Evolutionary conservation across 139 green algal species (phyloP), one percentile per base, ranked within the genome.

Genomic region (Pseudopediastrum boryanum): DNA sequence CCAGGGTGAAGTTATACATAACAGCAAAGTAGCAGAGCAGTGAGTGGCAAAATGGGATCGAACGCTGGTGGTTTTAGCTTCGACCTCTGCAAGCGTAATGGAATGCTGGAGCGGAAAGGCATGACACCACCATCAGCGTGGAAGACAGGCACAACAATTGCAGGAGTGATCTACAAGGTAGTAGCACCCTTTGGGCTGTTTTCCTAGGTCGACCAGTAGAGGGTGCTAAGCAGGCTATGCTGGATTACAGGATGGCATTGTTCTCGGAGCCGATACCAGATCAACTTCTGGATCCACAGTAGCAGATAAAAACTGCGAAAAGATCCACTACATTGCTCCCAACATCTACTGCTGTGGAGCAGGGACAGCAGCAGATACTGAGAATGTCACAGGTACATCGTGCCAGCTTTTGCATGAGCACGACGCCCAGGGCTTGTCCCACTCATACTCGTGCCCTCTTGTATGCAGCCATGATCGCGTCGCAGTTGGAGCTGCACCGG

Each of bases 221-320:
- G n/a, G n/a, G n/a, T n/a, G n/a, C n/a, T n/a, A n/a, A n/a, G n/a
- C n/a, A n/a, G n/a, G n/a, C n/a, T n/a, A n/a, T n/a, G n/a, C n/a
- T n/a, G n/a, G n/a, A n/a, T 12, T 71, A 13, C 72, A 99, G 95
- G 96, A 97, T 82, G 97, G 97, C 2, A 94, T 99, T n/a, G 94
- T 99, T 27, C 85, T 99, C 19, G 97, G 94, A 3, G 97, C 97
- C 6, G 97, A 99, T 81, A 99, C 97, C 3, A 87, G 97, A 7
- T 98, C 97, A 2, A 99, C 97, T 0, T 86, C 94, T 21, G 97
- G 95, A 13, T 89, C 86, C 21, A 98, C 96, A 9, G 96, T 99
- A n/a, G 94, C 93, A 21, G 97, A 99, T 87, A 99, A 99, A 79
- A 99, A 99, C 84, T 99, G 96, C 86, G 92, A 97, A 77, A 99